Evolutionary conservation across 2,329 filamentous ascomycete genomes (phyloP), one percentile per base, ranked within the genome.

Genomic region (Fusarium sp.): DNA sequence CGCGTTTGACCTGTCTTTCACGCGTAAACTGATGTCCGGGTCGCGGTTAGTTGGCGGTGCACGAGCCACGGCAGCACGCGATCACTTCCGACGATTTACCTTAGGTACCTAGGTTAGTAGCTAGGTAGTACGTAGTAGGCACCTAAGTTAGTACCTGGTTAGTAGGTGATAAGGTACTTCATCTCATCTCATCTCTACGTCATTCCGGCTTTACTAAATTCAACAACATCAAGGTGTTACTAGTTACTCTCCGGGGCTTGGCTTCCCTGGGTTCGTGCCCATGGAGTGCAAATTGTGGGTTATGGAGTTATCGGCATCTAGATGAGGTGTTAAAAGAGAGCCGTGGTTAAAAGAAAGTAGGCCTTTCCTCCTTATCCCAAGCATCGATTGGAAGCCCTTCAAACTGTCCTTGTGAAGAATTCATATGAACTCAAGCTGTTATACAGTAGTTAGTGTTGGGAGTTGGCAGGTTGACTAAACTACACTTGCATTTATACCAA

Each of bases 21-120:
- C 63, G 63, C 51, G 67, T 67, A 67, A 58, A 65, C 45, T 58
- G 55, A 27, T 20, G 6, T 23, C 17, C 17, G 14, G 18, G 18
- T 15, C 46, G 39, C 35, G 50, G 35, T 36, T 35, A 23, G 27
- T n/a, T n/a, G 27, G 25, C 37, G 42, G 25, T 46, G 36, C 64
- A 55, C 53, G 40, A 37, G 41, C 41, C 49, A 37, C 14, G 11
- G 25, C 35, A 55, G 52, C 61, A 66, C 55, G 41, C 54, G 45
- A 54, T 39, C 41, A 43, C 10, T 50, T 51, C 17, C 25, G 18
- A 39, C 31, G 20, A 52, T 25, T 21, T 29, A 29, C 27, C 11
- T 25, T 25, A 25, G 23, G 23, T 25, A 25, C 23, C 23, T n/a
- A n/a, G n/a, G n/a, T n/a, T n/a, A n/a, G n/a, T n/a, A n/a, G n/a